A percentile compares a stretch with the other conserved stretches of the same genome.
Evolutionary conservation across 108 stramenopile genomes (phyloP).

Genomic region (Nitzschia inconspicua): DNA sequence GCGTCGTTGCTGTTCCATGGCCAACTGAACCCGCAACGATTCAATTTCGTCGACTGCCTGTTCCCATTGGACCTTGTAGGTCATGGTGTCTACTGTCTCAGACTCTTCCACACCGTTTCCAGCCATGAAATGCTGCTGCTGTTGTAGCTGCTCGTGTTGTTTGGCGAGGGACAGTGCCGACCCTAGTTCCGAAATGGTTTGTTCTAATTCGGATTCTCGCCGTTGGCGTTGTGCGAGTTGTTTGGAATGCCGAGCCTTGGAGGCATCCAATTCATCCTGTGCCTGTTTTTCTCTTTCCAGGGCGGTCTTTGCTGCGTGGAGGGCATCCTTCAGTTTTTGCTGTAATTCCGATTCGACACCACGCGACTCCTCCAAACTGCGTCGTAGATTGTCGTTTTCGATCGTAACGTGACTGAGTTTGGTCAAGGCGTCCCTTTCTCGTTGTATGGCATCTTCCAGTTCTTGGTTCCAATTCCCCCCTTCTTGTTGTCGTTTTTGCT

Average conservation of each 20-base stretch:
- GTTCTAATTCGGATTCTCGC: slow-evolving; percentile 79
- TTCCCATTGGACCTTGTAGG: slow-evolving; percentile 29
- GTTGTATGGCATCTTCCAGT: slow-evolving; percentile 56
- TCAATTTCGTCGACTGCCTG: slow-evolving; percentile 49
- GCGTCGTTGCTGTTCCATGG: slow-evolving; percentile 40
- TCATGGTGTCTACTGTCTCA: neutral
- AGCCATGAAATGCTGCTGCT: neutral
- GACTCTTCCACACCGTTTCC: neutral
- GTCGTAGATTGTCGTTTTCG: slow-evolving; percentile 44
- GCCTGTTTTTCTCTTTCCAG: slow-evolving; percentile 61
- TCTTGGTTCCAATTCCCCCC: slow-evolving; percentile 73
- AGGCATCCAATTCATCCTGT: slow-evolving; percentile 70
- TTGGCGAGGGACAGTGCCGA: slow-evolving; percentile 63
- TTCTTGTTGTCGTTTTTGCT: slow-evolving; percentile 43
- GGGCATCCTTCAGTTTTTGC: slow-evolving; percentile 48
- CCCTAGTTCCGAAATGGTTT: slow-evolving; percentile 70
- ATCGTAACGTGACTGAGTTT: slow-evolving; percentile 34
- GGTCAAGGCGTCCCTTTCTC: slow-evolving; percentile 54
- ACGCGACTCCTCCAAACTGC: slow-evolving; percentile 39
- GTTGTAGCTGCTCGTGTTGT: slow-evolving; percentile 21
- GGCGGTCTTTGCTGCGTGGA: slow-evolving; percentile 47
- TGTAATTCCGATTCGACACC: slow-evolving; percentile 48
- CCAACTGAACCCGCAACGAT: slow-evolving; percentile 40
- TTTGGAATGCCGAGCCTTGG: slow-evolving; percentile 61
- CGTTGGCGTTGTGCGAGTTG: slow-evolving; percentile 61